Conservation (phyloP, 2,329 filamentous ascomycete genomes). For the Penicillium nordicum region DNA sequence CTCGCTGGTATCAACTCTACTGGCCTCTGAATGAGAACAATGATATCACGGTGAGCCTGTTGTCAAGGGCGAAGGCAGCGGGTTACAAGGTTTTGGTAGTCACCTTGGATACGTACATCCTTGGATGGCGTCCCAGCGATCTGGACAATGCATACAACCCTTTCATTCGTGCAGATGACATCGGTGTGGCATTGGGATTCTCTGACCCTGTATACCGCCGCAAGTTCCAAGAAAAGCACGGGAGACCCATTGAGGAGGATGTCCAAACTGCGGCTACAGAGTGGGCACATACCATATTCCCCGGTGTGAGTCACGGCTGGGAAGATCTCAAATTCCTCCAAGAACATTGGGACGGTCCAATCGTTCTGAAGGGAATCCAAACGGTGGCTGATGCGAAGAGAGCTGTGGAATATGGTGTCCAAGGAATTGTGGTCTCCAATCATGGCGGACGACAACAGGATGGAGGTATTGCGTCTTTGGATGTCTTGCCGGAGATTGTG, state of each 20-base stretch:
- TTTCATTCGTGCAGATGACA: conserved; percentile 25
- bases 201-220: conserved; percentile 62
- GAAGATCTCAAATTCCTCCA: conserved; percentile 56
- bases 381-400: conserved; percentile 45
- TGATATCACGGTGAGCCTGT: conserved; percentile 61
- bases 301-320: conserved; percentile 56
- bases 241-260: conserved; percentile 46
- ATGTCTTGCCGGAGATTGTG: conserved; percentile 56
- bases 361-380: conserved; percentile 58
- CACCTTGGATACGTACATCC: conserved; percentile 66
- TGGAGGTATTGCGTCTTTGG: conserved; percentile 43
- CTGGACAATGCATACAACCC: conserved; percentile 56
- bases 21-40: conserved; percentile 60
- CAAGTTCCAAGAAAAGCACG: conserved; percentile 48
- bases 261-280: conserved; percentile 44
- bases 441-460: conserved; percentile 51
- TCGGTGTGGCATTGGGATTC: conserved; percentile 61
- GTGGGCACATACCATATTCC: conserved; percentile 54
- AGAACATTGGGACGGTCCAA: conserved; percentile 59
- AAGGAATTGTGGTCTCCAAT: conserved; percentile 50
- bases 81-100: conserved; percentile 66
- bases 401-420: conserved; percentile 43
- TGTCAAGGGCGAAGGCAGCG: conserved; percentile 56
- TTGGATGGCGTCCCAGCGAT: conserved; percentile 66
- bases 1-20: conserved; percentile 71